phyloP scores from a whole-genome alignment of 345 rosid genomes.

The Camelina laxa region DNA sequence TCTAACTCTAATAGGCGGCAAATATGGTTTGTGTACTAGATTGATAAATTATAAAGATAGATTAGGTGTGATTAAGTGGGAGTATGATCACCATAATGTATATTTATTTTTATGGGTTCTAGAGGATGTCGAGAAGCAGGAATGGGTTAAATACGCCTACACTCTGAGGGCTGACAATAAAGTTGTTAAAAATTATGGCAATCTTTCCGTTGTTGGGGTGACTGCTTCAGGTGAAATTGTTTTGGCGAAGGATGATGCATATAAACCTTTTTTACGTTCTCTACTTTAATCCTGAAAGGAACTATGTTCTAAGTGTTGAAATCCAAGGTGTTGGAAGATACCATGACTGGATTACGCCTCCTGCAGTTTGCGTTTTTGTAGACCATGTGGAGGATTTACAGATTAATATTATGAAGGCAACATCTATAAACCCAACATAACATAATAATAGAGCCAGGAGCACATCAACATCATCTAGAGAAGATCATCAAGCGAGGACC shows the following conservation, averaged over 20 bases:
- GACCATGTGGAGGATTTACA: neutral
- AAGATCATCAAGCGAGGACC: too few species aligned
- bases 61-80: neutral
- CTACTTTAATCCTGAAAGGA: neutral
- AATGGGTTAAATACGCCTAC: neutral
- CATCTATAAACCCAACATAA: too few species aligned
- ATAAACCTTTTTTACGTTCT: neutral
- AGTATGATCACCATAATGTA: neutral
- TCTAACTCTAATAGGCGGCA: too few species aligned
- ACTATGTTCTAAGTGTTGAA: neutral
- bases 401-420: neutral
- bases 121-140: neutral
- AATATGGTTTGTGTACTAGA: too few species aligned
- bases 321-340: neutral
- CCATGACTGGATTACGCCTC: too few species aligned
- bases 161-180: neutral
- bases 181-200: neutral
- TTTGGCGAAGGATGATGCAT: neutral
- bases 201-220: neutral
- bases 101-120: neutral
- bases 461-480: too few species aligned
- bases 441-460: too few species aligned
- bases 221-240: too few species aligned
- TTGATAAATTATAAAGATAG: neutral
- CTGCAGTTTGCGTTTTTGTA: neutral